These are phyloP conservation scores for Neofusicoccum cordaticola DNA, from an alignment of 2,329 filamentous ascomycete genomes.

Conservation along the genomic window DNA sequence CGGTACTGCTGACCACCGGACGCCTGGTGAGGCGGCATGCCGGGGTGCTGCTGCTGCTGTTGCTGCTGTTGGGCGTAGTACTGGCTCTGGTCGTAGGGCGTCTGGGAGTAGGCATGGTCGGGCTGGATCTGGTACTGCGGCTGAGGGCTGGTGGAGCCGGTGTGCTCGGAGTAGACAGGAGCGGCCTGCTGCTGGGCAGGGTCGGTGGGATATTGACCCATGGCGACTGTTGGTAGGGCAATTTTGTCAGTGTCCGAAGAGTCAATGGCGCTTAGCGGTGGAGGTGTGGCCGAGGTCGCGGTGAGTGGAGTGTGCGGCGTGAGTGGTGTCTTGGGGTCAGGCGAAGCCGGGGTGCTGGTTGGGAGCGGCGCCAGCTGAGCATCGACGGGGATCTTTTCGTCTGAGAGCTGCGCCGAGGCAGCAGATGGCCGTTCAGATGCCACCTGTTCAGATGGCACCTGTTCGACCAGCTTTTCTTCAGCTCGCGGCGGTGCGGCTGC, in stretches of 20 bases:
- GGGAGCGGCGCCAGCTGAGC: neutral
- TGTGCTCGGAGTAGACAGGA: conserved; percentile 6
- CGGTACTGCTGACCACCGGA: conserved; percentile 32
- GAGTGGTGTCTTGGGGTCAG: neutral
- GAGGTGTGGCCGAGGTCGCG: neutral
- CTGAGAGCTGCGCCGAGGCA: neutral
- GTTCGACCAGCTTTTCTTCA: neutral
- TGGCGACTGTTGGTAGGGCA: neutral
- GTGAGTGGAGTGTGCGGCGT: neutral
- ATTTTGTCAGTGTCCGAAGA: conserved; percentile 10
- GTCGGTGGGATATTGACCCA: conserved; percentile 2
- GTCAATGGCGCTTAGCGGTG: neutral
- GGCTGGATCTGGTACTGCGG: conserved; percentile 15
- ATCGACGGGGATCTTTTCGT: conserved; percentile 1
- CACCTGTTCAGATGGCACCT: neutral
- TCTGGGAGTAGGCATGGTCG: conserved; percentile 5
- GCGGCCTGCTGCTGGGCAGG: neutral
- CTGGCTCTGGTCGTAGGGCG: conserved; percentile 1
- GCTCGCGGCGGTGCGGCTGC: no score
- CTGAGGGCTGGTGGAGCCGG: conserved; percentile 1
- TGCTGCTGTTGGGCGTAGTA: conserved; percentile 16
- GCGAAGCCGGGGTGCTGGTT: neutral
- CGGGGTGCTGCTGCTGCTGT: conserved; percentile 23
- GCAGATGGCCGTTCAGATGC: neutral
- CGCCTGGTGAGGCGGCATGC: conserved; percentile 35